A percentile compares a stretch with the other conserved stretches of the same genome.
Conservation (phyloP, 1,284 basidiomycete species). For the Vanrija pseudolonga region DNA sequence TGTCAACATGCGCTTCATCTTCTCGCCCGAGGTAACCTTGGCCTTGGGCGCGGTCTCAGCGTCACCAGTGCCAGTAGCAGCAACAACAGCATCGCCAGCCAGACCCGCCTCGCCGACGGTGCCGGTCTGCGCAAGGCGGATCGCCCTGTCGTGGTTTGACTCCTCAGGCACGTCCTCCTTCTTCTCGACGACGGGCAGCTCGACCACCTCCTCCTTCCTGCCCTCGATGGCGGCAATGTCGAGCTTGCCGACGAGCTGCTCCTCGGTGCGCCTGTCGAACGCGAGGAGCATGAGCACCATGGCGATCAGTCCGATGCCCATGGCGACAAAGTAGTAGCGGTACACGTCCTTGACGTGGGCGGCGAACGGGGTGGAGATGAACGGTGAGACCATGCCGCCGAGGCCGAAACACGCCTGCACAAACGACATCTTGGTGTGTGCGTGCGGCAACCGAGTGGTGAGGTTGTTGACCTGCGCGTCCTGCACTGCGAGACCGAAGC, state of each 20-base stretch:
- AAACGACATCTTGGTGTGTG: conserved; percentile 16
- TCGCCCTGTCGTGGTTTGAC: too few species aligned
- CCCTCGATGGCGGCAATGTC: conserved; percentile 1
- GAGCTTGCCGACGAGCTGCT: conserved; percentile 5
- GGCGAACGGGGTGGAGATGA: conserved; percentile 62
- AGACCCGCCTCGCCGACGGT: background rate
- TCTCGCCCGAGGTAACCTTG: conserved; percentile 2
- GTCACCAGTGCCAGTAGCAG: too few species aligned
- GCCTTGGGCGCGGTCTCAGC: background rate
- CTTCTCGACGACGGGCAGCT: background rate
- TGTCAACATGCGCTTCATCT: conserved; percentile 15
- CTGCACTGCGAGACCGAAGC: conserved; percentile 13
- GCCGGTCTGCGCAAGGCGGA: too few species aligned
- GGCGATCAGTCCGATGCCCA: conserved; percentile 10
- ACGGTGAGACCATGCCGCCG: conserved; percentile 60
- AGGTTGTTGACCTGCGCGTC: conserved; percentile 23
- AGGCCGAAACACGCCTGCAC: conserved; percentile 46
- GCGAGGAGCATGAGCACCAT: conserved; percentile 8
- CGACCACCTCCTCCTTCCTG: background rate
- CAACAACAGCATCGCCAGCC: background rate
- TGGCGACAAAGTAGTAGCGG: conserved; percentile 15
- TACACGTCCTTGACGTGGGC: conserved; percentile 9
- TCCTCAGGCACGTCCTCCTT: background rate
- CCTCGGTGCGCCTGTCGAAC: conserved; percentile 17
- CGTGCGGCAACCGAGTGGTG: conserved; percentile 14